Conservation (phyloP, 2,329 filamentous ascomycete genomes). For the Clathrospora elynae region DNA sequence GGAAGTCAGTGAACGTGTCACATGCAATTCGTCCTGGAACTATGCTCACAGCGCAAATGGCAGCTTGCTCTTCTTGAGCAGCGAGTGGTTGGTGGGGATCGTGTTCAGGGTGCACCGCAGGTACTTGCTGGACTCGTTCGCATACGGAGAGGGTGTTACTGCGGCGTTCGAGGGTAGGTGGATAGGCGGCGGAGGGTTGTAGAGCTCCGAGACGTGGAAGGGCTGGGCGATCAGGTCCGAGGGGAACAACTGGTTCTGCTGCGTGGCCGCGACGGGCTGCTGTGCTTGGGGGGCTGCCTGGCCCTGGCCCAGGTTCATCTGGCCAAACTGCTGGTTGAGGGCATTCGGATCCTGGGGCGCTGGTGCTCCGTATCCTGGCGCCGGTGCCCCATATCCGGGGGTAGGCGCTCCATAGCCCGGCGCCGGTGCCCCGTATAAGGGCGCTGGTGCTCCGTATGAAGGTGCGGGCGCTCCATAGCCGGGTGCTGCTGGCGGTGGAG, state of each 20-base stretch:
- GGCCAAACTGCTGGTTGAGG: constrained; percentile 81
- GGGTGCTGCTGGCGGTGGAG: constrained; percentile 23
- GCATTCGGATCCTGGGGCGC: constrained; percentile 61
- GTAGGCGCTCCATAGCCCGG: constrained; percentile 48
- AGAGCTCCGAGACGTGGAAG: constrained; percentile 91
- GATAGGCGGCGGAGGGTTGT: constrained; percentile 87
- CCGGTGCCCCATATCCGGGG: constrained; percentile 42
- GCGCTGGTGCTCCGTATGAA: constrained; percentile 43
- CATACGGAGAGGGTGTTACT: constrained; percentile 85
- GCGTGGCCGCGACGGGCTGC: constrained; percentile 39
- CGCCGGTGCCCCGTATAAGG: constrained; percentile 38
- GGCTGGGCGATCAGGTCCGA: constrained; percentile 91
- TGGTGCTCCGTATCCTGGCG: constrained; percentile 49
- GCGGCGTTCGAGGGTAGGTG: constrained; percentile 91
- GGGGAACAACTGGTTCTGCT: constrained; percentile 81
- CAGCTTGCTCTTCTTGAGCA: constrained; percentile 92
- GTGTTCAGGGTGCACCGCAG: constrained; percentile 94
- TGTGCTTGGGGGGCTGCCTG: constrained; percentile 39
- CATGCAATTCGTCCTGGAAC: too few relatives aligned
- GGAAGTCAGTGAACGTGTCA: too few relatives aligned
- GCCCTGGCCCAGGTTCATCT: constrained; percentile 68
- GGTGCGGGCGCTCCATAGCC: constrained; percentile 47
- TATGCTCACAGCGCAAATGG: constrained; percentile 96
- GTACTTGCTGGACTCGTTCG: constrained; percentile 93
- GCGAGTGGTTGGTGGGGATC: constrained; percentile 86